Conservation (phyloP, 257 asterid species). For the Leonotis leonurus region DNA sequence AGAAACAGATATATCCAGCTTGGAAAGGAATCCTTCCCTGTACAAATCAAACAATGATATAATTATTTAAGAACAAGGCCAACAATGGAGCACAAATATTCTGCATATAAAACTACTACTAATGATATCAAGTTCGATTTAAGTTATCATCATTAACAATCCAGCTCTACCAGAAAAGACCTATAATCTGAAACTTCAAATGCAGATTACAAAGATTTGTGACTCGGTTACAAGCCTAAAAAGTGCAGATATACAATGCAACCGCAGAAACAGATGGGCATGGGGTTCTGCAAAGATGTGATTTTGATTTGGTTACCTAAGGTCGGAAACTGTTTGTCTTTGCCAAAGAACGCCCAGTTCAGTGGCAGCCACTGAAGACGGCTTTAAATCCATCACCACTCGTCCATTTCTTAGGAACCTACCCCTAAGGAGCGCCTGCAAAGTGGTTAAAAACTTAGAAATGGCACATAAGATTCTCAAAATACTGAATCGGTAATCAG, state of each 20-base stretch:
- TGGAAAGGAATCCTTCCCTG: constrained; percentile 86
- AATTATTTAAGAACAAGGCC: not conserved
- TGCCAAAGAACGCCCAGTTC: constrained; percentile 73
- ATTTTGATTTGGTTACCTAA: constrained; percentile 41
- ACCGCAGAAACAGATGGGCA: not conserved
- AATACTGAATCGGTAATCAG: not conserved
- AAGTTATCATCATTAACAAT: not conserved
- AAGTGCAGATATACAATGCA: not conserved
- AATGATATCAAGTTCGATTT: not conserved
- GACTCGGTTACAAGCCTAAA: not conserved
- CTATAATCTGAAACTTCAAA: not conserved
- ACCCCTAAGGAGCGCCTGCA: constrained; percentile 77
- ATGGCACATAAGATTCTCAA: not conserved
- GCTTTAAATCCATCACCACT: constrained; percentile 40
- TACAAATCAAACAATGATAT: constrained; percentile 5
- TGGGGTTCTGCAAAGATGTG: not conserved
- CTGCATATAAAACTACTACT: not conserved
- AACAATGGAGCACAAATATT: not conserved
- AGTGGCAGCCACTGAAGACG: constrained; percentile 50
- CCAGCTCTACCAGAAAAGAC: not conserved
- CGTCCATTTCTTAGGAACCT: constrained; percentile 64
- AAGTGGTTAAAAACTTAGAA: constrained; percentile 3
- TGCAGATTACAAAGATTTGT: not conserved
- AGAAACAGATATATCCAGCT: constrained; percentile 37
- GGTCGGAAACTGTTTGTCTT: constrained; percentile 68